phyloP scores from a whole-genome alignment of 768 basidiomycete species.

The Trametes sanguinea region DNA sequence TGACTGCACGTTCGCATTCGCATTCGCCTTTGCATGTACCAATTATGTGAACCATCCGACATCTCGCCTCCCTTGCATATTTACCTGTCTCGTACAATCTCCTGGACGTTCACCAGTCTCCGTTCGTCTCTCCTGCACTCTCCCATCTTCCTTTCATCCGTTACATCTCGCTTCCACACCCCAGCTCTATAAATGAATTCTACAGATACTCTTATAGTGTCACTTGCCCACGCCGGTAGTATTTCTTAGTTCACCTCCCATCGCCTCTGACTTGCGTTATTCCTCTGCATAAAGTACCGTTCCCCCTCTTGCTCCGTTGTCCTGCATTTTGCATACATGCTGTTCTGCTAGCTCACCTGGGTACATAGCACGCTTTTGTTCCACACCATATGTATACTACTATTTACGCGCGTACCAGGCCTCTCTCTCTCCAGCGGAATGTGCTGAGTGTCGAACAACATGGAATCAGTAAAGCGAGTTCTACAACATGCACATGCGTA shows the following conservation, averaged over 20 bases:
- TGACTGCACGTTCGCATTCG: constrained; percentile 18
- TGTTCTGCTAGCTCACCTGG: constrained; percentile 33
- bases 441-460: constrained; percentile 24
- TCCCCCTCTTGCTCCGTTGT: constrained; percentile 28
- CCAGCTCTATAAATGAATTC: constrained; percentile 26
- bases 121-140: constrained; percentile 21
- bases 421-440: background rate
- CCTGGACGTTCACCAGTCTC: constrained; percentile 19
- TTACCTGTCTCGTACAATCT: constrained; percentile 27
- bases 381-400: constrained; percentile 33
- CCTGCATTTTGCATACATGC: constrained; percentile 37
- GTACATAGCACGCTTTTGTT: constrained; percentile 31
- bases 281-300: constrained; percentile 30
- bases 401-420: constrained; percentile 25
- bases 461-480: constrained; percentile 23
- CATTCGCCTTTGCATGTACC: constrained; percentile 28
- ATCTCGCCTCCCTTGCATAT: constrained; percentile 29
- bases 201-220: constrained; percentile 27
- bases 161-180: constrained; percentile 24
- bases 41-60: constrained; percentile 29
- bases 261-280: constrained; percentile 22
- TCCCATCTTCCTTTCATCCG: constrained; percentile 16
- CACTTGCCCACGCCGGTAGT: constrained; percentile 19
- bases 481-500: constrained; percentile 26
- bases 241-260: constrained; percentile 18